Percentiles rank a stretch among this genome's conserved stretches.
Evolutionary conservation across 192 early-diverging fungal genomes (phyloP).

Genomic region (Rhizophagus prolifer): DNA sequence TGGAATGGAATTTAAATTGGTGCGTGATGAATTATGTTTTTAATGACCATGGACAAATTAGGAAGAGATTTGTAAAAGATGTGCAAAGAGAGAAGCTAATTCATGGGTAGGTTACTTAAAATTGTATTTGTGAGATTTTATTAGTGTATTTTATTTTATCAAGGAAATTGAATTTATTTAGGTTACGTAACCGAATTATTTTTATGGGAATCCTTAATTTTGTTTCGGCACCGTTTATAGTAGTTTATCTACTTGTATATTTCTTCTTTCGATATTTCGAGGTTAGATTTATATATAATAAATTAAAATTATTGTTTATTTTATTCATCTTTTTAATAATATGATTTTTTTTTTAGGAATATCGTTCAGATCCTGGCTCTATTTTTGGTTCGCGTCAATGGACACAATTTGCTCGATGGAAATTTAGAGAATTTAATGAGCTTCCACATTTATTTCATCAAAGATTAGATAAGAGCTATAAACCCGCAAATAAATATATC

Average conservation of each 20-base stretch:
- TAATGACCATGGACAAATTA: slow-evolving; percentile 81
- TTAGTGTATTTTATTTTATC: neutral
- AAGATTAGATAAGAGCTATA: slow-evolving; percentile 74
- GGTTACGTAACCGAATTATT: slow-evolving; percentile 74
- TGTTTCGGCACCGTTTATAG: slow-evolving; percentile 84
- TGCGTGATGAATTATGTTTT: slow-evolving; percentile 87
- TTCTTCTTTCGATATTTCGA: slow-evolving; percentile 95
- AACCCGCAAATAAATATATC: slow-evolving; percentile 78
- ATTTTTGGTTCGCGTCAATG: slow-evolving; percentile 75
- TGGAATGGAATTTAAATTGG: slow-evolving; percentile 91
- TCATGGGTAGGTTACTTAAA: slow-evolving; percentile 55
- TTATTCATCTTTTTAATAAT: neutral
- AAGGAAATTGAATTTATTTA: slow-evolving; percentile 38
- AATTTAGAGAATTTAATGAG: slow-evolving; percentile 98
- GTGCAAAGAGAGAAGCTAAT: slow-evolving; percentile 58
- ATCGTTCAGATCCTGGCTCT: slow-evolving; percentile 76
- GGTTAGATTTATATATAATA: slow-evolving; percentile 46
- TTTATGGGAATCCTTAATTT: slow-evolving; percentile 87
- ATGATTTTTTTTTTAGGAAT: slow-evolving; percentile 53
- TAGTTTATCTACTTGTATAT: slow-evolving; percentile 75
- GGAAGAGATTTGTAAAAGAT: slow-evolving; percentile 79
- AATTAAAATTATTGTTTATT: neutral
- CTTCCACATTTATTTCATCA: slow-evolving; percentile 84
- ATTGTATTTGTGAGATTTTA: slow-evolving; percentile 24
- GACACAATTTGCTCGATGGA: slow-evolving; percentile 85